A percentile compares a stretch with the other conserved stretches of the same genome.
These are phyloP conservation scores for Coffea eugenioides DNA, from an alignment of 257 asterid genomes.

Conservation along the genomic window DNA sequence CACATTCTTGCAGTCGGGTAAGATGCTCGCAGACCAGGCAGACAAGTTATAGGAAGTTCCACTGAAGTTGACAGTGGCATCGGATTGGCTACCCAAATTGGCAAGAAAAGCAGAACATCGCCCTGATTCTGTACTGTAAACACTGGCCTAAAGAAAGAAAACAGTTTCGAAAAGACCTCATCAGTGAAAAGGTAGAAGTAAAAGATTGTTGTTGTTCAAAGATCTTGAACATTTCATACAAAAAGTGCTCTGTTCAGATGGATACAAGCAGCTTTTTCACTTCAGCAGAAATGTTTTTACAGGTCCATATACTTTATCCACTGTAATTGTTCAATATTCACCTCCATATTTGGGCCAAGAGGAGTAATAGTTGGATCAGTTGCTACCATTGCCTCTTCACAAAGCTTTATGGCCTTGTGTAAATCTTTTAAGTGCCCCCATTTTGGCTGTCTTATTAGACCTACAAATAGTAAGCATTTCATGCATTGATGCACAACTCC, in stretches of 20 bases:
- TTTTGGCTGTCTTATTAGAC: constrained; percentile 71
- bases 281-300: neutral
- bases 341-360: constrained; percentile 69
- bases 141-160: constrained; percentile 53
- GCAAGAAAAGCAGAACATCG: constrained; percentile 79
- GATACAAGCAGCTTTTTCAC: too few species aligned
- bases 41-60: constrained; percentile 71
- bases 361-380: constrained; percentile 66
- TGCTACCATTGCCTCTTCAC: constrained; percentile 79
- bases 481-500: neutral
- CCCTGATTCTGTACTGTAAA: constrained; percentile 66
- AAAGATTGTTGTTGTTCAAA: too few species aligned
- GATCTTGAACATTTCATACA: too few species aligned
- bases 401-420: constrained; percentile 78
- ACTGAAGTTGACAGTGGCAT: constrained; percentile 54
- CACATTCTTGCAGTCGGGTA: constrained; percentile 84
- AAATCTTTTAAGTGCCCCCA: constrained; percentile 87
- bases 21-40: constrained; percentile 90
- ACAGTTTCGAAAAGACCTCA: neutral
- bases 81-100: constrained; percentile 57
- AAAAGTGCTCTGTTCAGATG: too few species aligned
- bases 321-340: constrained; percentile 14
- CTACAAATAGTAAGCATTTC: constrained; percentile 23
- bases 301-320: neutral
- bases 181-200: neutral